A percentile compares a stretch with the other conserved stretches of the same genome.
Conservation (phyloP, 2,329 filamentous ascomycete species). For the Verticillium klebahnii region DNA sequence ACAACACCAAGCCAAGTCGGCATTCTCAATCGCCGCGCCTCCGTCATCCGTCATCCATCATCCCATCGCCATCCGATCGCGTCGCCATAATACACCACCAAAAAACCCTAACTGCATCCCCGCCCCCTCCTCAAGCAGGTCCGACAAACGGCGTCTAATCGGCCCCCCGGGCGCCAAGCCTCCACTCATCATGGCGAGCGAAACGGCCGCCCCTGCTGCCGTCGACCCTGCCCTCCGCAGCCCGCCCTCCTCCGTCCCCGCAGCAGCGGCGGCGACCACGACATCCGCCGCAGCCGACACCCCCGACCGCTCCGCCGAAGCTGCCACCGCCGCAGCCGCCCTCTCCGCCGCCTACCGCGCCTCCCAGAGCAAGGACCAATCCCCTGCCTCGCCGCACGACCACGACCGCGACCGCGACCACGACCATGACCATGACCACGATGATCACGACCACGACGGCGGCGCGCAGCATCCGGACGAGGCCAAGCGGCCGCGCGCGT, state of each 20-base stretch:
- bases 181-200: background rate
- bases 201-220: background rate
- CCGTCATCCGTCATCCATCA: background rate
- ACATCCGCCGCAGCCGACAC: background rate
- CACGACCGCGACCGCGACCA: background rate
- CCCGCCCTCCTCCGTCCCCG: background rate
- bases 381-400: background rate
- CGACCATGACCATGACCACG: conserved; percentile 3
- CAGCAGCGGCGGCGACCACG: background rate
- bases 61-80: conserved; percentile 5
- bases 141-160: conserved; percentile 2
- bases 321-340: conserved; percentile 1
- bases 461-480: conserved; percentile 29
- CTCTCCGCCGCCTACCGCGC: background rate
- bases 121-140: background rate
- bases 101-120: background rate
- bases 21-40: conserved; percentile 9
- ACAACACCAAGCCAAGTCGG: conserved; percentile 7
- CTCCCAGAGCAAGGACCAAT: background rate
- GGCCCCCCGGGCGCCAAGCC: background rate
- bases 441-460: conserved; percentile 11
- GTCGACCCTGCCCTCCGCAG: conserved; percentile 11
- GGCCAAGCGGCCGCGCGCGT: conserved; percentile 65
- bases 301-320: conserved; percentile 1
- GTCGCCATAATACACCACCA: background rate